phyloP scores from a whole-genome alignment of 2,329 filamentous ascomycete genomes.

The Coniella vitis region DNA sequence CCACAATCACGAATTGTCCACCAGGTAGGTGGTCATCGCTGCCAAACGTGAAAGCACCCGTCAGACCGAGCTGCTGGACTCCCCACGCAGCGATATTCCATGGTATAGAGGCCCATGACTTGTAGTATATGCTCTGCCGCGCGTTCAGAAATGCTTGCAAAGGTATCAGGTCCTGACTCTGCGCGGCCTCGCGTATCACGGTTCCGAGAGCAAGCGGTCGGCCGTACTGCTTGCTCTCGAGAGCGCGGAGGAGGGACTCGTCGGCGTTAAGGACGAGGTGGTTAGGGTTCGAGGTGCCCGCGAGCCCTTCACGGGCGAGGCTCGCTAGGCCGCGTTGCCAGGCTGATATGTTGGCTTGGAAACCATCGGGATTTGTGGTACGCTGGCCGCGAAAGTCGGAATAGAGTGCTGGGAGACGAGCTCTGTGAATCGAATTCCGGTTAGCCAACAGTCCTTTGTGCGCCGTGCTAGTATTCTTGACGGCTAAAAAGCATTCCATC shows the following conservation, averaged over 20 bases:
- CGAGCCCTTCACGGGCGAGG: constrained; percentile 26
- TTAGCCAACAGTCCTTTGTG: no score
- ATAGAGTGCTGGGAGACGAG: constrained; percentile 22
- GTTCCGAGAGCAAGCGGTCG: constrained; percentile 72
- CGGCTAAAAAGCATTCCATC: not conserved
- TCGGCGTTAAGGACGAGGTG: constrained; percentile 48
- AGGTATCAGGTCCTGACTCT: constrained; percentile 62
- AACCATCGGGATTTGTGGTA: constrained; percentile 20
- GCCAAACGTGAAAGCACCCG: constrained; percentile 33
- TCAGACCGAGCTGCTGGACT: constrained; percentile 60
- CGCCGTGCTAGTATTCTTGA: not conserved
- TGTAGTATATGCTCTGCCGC: constrained; percentile 64
- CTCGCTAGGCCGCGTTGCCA: constrained; percentile 28
- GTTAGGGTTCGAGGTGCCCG: constrained; percentile 30
- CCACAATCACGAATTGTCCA: constrained; percentile 59
- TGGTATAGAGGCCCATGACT: constrained; percentile 61
- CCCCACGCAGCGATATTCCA: constrained; percentile 72
- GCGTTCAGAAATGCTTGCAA: constrained; percentile 59
- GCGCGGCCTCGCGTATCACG: constrained; percentile 69
- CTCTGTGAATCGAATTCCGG: constrained; percentile 15
- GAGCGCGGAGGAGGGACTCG: constrained; percentile 59
- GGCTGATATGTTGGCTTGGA: constrained; percentile 28
- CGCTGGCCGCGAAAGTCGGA: constrained; percentile 23
- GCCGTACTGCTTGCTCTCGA: constrained; percentile 74
- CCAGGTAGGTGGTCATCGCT: constrained; percentile 50